Base-by-base conservation (phyloP, 768 basidiomycete genomes). In the Strobilomyces dryophilus region DNA sequence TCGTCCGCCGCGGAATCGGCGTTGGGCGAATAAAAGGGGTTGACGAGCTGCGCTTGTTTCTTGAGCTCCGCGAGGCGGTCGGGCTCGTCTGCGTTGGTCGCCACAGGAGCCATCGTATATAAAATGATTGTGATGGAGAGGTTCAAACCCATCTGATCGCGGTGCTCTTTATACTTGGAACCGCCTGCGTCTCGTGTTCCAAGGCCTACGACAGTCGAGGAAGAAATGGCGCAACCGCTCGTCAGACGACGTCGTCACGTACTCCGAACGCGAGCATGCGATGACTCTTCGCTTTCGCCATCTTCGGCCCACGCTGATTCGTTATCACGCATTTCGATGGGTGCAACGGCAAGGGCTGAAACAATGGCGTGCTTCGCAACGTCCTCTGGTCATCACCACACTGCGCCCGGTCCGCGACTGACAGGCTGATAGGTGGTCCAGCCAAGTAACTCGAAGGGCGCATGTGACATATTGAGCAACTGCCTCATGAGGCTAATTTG, bases 11-110 rank as follows among this genome's bases (percentile, higher is more conserved):
- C 76, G 40, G 83, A 79, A 2, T 68, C 76, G 15, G 74, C 71
- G 14, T 76, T 71, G 39, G 87, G 86, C 5, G 83, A 85, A 58
- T 88, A 86, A 69, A 87, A 87, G 0, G 83, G 81, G 61, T 87
- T 86, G 70, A 81, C 70, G 34, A 76, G 54, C 47, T 58, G 54
- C 45, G 51, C 45, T 46, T 54, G 58, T 14, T 55, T 59, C 58
- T 74, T 72, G 41, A 68, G 48, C 31, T 59, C 54, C 4, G 53
- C 58, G 14, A 61, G 6, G 36, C 61, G 60, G 36, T 61, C 54
- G 8, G 49, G 59, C 24, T 53, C 59, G 48, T 60, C 65, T 45
- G 77, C 73, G 49, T 70, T 58, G 31, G 74, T 78, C 55, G 79
- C 76, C 32, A 78, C 76, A 24, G 79, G 77, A 47, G 81, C 75